Conservation (phyloP, 2,329 filamentous ascomycete species). For the Alternaria ventricosa region DNA sequence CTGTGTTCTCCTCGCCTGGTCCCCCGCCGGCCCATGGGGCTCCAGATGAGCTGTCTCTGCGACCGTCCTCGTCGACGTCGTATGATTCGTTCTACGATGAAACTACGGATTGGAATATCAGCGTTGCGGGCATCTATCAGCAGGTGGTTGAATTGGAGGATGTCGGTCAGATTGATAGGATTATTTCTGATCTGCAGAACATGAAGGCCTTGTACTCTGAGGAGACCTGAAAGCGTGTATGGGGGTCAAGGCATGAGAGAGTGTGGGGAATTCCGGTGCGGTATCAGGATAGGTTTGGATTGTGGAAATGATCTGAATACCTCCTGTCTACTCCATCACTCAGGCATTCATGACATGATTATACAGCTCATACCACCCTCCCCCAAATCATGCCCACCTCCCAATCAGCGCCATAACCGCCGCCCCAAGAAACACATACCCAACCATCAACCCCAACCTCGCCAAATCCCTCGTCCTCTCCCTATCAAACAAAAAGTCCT, state of each 20-base stretch:
- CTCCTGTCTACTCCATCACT: not conserved
- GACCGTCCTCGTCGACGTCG: not conserved
- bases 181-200: not conserved
- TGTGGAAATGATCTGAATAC: not conserved
- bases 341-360: not conserved
- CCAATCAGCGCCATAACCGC: conserved; percentile 5
- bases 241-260: not conserved
- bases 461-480: conserved; percentile 2
- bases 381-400: not conserved
- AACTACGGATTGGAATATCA: not conserved
- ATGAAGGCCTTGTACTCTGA: not conserved
- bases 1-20: not conserved
- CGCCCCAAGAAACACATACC: conserved; percentile 5
- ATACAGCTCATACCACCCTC: not conserved
- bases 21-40: not conserved
- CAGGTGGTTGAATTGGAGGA: not conserved
- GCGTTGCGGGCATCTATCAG: not conserved
- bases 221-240: not conserved
- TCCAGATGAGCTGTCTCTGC: not conserved
- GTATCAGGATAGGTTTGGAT: not conserved
- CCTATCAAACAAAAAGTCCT: conserved; percentile 7
- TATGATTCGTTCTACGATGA: not conserved
- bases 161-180: not conserved
- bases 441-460: not conserved
- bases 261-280: not conserved